Evolutionary conservation across 1,139 yeast species (phyloP), one percentile per base, ranked within the genome.

Genomic region (Saccharomycopsis hybrid): DNA sequence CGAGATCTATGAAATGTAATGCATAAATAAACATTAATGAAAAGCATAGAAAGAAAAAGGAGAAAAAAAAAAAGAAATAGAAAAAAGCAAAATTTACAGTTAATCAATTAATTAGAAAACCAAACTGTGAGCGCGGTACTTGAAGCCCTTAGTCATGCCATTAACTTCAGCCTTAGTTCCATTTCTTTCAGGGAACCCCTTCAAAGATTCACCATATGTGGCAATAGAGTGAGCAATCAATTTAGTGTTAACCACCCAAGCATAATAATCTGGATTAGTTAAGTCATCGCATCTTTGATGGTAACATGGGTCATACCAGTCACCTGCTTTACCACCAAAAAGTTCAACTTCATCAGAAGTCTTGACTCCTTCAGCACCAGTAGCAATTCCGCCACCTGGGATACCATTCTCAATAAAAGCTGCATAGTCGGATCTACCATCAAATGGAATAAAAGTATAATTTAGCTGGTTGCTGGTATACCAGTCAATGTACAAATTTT

Each of bases 341-440:
- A 69, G 70, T 50, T 66, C 78, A 39, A 60, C 71, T 40, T 80
- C 80, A 58, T 82, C 77, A 50, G 66, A 64, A 45, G 84, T 74
- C 69, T 87, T 87, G 56, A 80, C 67, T 35, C 80, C 89, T 66
- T 87, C 96, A 8, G 96, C 97, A 59, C 97, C 97, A 33, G 97
- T 80, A 44, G 96, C 96, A 61, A 90, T 78, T 57, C 97, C 97
- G 58, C 97, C 96, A 46, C 94, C 94, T 47, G 97, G 97, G 57
- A 90, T 89, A 48, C 90, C 92, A 57, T 78, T 75, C 58, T 85
- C 84, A 59, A 90, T 83, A 67, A 90, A 90, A 0, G 95, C 97
- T 56, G 85, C 97, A 63, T 90, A 90, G 69, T 90, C 97, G 25
- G 95, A 85, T 68, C 97, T 82, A 54, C 97, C 97, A 62, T 90